Conservation (phyloP, 345 rosid species). For the Eucalyptus paniculata region DNA sequence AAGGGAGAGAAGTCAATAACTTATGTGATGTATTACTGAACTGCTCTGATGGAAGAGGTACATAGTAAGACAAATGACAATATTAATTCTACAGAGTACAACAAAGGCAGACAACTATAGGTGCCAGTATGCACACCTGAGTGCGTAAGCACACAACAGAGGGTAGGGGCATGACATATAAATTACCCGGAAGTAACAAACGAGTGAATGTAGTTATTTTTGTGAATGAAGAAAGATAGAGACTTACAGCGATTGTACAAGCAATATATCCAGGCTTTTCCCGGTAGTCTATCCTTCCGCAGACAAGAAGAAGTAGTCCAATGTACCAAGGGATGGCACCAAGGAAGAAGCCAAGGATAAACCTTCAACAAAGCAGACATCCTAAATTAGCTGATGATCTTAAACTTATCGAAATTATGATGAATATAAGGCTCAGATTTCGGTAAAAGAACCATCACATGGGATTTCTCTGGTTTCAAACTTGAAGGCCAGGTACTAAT, state of each 20-base stretch:
- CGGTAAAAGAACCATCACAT: neutral
- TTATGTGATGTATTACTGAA: too few relatives aligned
- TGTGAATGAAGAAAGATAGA: neutral
- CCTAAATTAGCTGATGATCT: neutral
- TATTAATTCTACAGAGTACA: too few relatives aligned
- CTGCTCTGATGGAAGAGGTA: too few relatives aligned
- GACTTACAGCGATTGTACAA: slow-evolving; percentile 73
- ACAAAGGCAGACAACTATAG: too few relatives aligned
- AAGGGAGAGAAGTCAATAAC: too few relatives aligned
- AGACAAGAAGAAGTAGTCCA: slow-evolving; percentile 50
- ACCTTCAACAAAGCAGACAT: slow-evolving; percentile 27
- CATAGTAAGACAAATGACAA: too few relatives aligned
- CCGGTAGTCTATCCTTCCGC: slow-evolving; percentile 59
- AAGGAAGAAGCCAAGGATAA: slow-evolving; percentile 77
- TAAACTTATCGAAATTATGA: neutral
- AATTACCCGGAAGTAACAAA: neutral
- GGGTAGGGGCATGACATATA: neutral
- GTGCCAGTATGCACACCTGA: too few relatives aligned
- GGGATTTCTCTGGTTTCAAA: neutral
- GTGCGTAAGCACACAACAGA: too few relatives aligned
- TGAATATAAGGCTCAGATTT: neutral
- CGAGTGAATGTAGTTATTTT: neutral
- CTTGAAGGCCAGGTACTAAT: neutral
- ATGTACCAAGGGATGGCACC: slow-evolving; percentile 86
- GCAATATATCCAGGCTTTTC: slow-evolving; percentile 95